phyloP scores from a whole-genome alignment of 169 alveolate species.

The Sarcocystis neurona region DNA sequence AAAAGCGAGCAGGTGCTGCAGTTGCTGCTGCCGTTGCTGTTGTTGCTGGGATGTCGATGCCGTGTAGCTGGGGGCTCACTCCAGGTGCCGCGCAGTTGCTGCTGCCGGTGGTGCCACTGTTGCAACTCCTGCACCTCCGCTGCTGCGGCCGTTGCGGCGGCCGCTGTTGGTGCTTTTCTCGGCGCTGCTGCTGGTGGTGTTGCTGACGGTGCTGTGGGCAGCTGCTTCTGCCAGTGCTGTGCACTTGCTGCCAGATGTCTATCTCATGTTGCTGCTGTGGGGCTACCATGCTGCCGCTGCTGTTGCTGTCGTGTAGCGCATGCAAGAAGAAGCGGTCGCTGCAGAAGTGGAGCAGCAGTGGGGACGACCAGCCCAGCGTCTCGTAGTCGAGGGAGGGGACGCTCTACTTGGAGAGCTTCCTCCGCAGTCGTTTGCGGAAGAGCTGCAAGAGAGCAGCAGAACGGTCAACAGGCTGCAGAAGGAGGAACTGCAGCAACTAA shows the following conservation, averaged over 20 bases:
- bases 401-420: slow-evolving; percentile 39
- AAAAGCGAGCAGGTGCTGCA: too few species aligned
- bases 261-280: too few species aligned
- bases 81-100: too few species aligned
- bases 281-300: too few species aligned
- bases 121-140: neutral
- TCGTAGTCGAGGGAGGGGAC: slow-evolving; percentile 42
- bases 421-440: slow-evolving; percentile 44
- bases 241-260: too few species aligned
- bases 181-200: too few species aligned
- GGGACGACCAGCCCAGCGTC: neutral
- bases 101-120: neutral
- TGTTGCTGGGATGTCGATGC: too few species aligned
- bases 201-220: too few species aligned
- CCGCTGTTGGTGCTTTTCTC: too few species aligned
- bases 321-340: slow-evolving; percentile 14
- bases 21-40: too few species aligned
- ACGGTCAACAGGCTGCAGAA: slow-evolving; percentile 47
- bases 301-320: neutral
- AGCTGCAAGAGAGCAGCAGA: slow-evolving; percentile 58
- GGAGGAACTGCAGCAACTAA: slow-evolving; percentile 47
- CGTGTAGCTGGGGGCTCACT: too few species aligned
- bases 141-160: neutral
- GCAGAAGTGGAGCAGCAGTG: slow-evolving; percentile 39
- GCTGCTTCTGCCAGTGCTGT: too few species aligned